A percentile compares a stretch with the other conserved stretches of the same genome.
phyloP scores from a whole-genome alignment of 495 filamentous ascomycete genomes.

The Podospora australis region DNA sequence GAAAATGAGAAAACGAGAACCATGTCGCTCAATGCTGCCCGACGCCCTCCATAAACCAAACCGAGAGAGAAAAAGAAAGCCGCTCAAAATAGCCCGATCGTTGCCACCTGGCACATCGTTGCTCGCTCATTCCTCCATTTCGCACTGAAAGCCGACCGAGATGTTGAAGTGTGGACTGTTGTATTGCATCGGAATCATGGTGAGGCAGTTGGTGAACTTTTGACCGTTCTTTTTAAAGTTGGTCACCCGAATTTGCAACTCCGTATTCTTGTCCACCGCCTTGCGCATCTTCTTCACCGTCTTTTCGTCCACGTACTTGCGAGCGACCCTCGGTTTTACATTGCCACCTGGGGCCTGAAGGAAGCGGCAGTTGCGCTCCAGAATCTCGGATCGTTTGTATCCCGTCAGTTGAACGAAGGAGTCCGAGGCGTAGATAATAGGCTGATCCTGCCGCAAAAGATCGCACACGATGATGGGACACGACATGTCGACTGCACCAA shows the following conservation, averaged over 20 bases:
- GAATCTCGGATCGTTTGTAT: slow-evolving; percentile 33
- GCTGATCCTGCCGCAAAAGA: slow-evolving; percentile 34
- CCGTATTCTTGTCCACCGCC: slow-evolving; percentile 31
- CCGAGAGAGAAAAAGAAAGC: not conserved
- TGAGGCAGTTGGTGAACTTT: slow-evolving; percentile 40
- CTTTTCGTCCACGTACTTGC: slow-evolving; percentile 32
- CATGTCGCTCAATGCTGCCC: too few species aligned
- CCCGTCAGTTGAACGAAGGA: slow-evolving; percentile 40
- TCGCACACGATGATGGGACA: slow-evolving; percentile 46
- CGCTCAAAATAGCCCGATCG: not conserved
- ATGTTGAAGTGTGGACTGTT: not conserved
- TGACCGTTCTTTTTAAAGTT: slow-evolving; percentile 47
- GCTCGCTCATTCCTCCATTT: not conserved
- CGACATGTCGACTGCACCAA: slow-evolving; percentile 42
- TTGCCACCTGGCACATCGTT: not conserved
- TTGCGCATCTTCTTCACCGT: slow-evolving; percentile 32
- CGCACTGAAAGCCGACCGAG: slow-evolving; percentile 2
- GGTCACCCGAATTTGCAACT: slow-evolving; percentile 37
- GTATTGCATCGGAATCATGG: slow-evolving; percentile 37
- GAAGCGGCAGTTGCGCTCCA: slow-evolving; percentile 49
- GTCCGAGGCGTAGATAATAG: slow-evolving; percentile 45
- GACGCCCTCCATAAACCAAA: too few species aligned
- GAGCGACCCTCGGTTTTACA: slow-evolving; percentile 22
- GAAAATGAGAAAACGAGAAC: too few species aligned
- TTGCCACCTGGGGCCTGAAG: slow-evolving; percentile 39